Evolutionary conservation across 2,329 filamentous ascomycete genomes (phyloP), one percentile per base, ranked within the genome.

Genomic region (Phoma herbarum): DNA sequence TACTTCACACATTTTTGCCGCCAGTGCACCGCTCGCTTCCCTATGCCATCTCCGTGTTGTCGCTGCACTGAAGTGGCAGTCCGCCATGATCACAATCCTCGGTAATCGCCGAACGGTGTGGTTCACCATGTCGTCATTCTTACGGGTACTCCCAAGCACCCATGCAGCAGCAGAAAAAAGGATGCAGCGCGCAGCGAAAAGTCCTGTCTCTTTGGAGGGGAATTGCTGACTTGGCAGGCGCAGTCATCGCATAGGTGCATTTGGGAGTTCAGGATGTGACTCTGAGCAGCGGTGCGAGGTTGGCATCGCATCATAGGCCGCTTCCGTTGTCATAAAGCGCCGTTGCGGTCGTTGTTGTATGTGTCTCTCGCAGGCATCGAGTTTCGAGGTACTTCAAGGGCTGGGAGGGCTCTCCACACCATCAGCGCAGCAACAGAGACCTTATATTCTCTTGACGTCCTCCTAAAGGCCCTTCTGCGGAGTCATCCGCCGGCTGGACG

Each of bases 401-500:
- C 18, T 23, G 26, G 37, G 22, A 35, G 18, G 39, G 31, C 41
- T 20, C 26, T 50, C 56, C 31, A 28, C 33, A 26, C 52, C 50
- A 41, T 12, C 41, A 25, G 50, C 20, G 52, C 60, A 60, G 67
- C 63, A 63, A 64, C 65, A 50, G 20, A 57, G 59, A 57, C 64
- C 62, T 71, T 75, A 74, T 72, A 73, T 71, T 59, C 57, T 61
- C 60, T 52, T 55, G 46, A 54, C 45, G 12, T 52, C 50, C 50
- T 47, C 23, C 35, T 65, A 71, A 75, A 75, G 74, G 73, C 68
- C 73, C 72, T 72, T 75, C 67, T 75, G 58, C 72, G 69, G 71
- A 64, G 65, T 63, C 65, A 59, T 59, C 63, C 51, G 51, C 55
- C 56, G 62, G 44, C 58, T 61, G 57, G 49, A 52, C 56, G 55